Conservation (phyloP, 1,284 basidiomycete genomes). For the Prillingera fragicola region DNA sequence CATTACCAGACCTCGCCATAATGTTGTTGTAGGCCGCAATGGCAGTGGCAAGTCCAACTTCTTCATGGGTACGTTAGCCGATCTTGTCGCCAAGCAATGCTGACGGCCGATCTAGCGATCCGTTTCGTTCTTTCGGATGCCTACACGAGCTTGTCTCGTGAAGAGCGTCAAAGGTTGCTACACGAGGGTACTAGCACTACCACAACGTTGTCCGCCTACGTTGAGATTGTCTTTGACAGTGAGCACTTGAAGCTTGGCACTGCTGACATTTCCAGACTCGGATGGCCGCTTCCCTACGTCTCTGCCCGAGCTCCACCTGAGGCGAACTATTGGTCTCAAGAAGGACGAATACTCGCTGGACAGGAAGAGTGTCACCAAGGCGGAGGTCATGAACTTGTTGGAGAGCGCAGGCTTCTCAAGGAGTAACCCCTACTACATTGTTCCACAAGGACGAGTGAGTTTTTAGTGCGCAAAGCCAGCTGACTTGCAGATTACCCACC, state of each 20-base stretch:
- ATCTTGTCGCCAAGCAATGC: neutral
- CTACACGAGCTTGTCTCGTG: slow-evolving; percentile 89
- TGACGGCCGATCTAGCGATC: slow-evolving; percentile 59
- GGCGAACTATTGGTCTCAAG: slow-evolving; percentile 92
- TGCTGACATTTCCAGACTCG: slow-evolving; percentile 28
- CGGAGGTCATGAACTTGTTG: slow-evolving; percentile 92
- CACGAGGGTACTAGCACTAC: slow-evolving; percentile 88
- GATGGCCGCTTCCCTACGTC: slow-evolving; percentile 88
- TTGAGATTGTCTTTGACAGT: slow-evolving; percentile 80
- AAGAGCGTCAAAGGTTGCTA: slow-evolving; percentile 84
- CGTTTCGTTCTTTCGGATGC: slow-evolving; percentile 97
- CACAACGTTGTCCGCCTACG: slow-evolving; percentile 87
- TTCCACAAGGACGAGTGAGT: slow-evolving; percentile 89
- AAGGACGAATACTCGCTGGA: slow-evolving; percentile 99
- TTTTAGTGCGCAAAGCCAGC: neutral
- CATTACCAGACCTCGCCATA: slow-evolving; percentile 69
- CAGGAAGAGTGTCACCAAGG: slow-evolving; percentile 83
- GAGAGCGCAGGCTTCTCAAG: slow-evolving; percentile 96
- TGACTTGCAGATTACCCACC: slow-evolving; percentile 71
- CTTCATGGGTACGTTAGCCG: slow-evolving; percentile 65
- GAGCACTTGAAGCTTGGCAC: slow-evolving; percentile 4
- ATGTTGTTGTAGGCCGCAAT: slow-evolving; percentile 91
- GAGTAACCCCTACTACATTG: slow-evolving; percentile 98
- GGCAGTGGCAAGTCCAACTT: slow-evolving; percentile 96
- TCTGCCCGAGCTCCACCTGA: slow-evolving; percentile 73